Evolutionary conservation across 192 early-diverging fungal genomes (phyloP), one percentile per base, ranked within the genome.

Genomic region (Backusella tuberculispora): DNA sequence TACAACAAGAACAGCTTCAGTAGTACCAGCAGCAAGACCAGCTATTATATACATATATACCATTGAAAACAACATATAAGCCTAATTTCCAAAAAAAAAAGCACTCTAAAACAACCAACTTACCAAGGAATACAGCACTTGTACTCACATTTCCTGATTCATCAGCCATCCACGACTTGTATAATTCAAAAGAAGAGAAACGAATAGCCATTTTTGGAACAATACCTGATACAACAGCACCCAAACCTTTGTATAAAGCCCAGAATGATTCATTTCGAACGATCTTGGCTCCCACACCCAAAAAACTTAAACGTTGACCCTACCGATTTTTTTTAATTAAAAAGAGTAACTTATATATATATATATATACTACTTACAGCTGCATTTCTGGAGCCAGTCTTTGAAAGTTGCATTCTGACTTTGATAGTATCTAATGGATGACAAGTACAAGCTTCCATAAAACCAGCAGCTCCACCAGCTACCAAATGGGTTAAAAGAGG

Each of bases 191-290:
- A 48, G 93, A 95, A 7, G 93, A 94, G 86, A 99, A 99, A 24
- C 97, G 91, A 75, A 99, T 99, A 26, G 96, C 97, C 95, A 98
- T 98, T 85, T 99, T 99, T 68, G 97, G 97, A 17, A 99, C 95
- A 76, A 99, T 99, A 41, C 97, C 96, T 3, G 95, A 89, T 12
- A 96, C 92, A 0, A 99, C 96, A 9, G 97, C 97, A 14, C 96
- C 96, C 6, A 99, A 87, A 66, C 97, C 97, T 87, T 98, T 97
- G 90, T 99, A 99, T 10, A 99, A 90, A 2, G 93, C 93, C 40
- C 95, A 81, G 21, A 94, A 81, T 13, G 95, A 94, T 78, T 99
- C 97, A 74, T 91, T 93, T 78, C 87, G 83, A 17, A 93, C 89
- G 69, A 98, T 99, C 42, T 88, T 87, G 26, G 87, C 71, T 6